Evolutionary conservation across 306 rosid genomes (phyloP).

Genomic region (Canavalia ensiformis): DNA sequence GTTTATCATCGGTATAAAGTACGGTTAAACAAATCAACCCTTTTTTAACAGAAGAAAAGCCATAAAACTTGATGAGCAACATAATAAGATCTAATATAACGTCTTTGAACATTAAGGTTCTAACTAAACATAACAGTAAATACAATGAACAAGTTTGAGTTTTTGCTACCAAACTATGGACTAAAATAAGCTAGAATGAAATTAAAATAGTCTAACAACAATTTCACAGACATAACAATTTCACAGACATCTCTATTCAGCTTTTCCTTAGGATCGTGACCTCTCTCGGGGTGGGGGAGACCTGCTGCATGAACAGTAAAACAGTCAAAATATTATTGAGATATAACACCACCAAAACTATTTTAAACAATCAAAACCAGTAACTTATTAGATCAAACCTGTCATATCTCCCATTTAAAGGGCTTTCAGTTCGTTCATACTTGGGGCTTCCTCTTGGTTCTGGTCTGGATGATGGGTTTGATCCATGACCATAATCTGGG

Average conservation of each 20-base stretch:
- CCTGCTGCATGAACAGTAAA: slow-evolving; percentile 62
- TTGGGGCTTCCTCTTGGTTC: slow-evolving; percentile 77
- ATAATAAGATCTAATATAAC: slow-evolving; percentile 21
- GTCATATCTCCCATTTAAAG: slow-evolving; percentile 68
- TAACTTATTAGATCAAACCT: slow-evolving; percentile 55
- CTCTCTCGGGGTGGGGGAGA: slow-evolving; percentile 67
- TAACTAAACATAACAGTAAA: slow-evolving; percentile 41
- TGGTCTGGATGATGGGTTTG: slow-evolving; percentile 68
- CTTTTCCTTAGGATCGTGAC: slow-evolving; percentile 60
- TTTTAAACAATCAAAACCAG: background rate
- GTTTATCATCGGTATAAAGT: background rate
- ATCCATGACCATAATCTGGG: slow-evolving; percentile 83
- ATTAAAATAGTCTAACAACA: slow-evolving; percentile 53
- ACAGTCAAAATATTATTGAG: slow-evolving; percentile 10
- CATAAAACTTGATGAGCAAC: slow-evolving; percentile 29
- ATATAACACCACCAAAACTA: background rate
- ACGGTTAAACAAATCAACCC: background rate
- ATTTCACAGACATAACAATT: slow-evolving; percentile 47
- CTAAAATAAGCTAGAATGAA: slow-evolving; percentile 30
- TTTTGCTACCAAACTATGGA: slow-evolving; percentile 49
- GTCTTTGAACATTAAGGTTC: slow-evolving; percentile 40
- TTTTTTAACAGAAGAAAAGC: background rate
- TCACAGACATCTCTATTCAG: slow-evolving; percentile 45
- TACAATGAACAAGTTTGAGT: slow-evolving; percentile 38
- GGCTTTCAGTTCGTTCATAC: slow-evolving; percentile 71